Conservation (phyloP, 495 filamentous ascomycete genomes). For the Penicillium coprophilum region DNA sequence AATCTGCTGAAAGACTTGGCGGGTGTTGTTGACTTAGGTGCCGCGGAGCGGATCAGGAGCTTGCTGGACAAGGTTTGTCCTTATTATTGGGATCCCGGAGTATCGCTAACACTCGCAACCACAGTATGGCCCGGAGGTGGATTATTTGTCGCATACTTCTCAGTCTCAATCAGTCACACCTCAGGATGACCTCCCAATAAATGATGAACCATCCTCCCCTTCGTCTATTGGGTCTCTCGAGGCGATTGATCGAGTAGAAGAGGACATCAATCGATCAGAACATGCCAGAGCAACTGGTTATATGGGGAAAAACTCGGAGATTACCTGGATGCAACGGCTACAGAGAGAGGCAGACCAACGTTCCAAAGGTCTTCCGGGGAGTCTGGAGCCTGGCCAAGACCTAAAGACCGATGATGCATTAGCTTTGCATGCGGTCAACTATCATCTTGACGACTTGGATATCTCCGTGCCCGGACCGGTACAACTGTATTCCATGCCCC, state of each 20-base stretch:
- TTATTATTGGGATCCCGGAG: not conserved
- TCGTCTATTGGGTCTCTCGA: conserved; percentile 62
- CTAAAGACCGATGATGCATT: conserved; percentile 27
- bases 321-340: conserved; percentile 60
- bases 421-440: conserved; percentile 48
- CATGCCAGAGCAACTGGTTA: conserved; percentile 56
- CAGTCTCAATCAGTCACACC: conserved; percentile 35
- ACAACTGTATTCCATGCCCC: conserved; percentile 55
- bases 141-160: conserved; percentile 30
- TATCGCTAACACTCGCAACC: not conserved
- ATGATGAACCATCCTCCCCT: conserved; percentile 24
- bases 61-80: conserved; percentile 44
- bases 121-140: conserved; percentile 25
- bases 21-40: conserved; percentile 31
- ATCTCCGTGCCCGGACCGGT: conserved; percentile 49
- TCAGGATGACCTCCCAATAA: conserved; percentile 33
- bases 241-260: conserved; percentile 59
- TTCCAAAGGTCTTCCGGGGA: conserved; percentile 32
- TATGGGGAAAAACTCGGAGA: conserved; percentile 64
- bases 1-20: conserved; percentile 44
- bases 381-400: conserved; percentile 32
- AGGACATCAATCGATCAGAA: conserved; percentile 57
- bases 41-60: conserved; percentile 38
- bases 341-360: conserved; percentile 40
- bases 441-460: conserved; percentile 60